Conservation (phyloP, 768 basidiomycete genomes). For the Panus rudis region DNA sequence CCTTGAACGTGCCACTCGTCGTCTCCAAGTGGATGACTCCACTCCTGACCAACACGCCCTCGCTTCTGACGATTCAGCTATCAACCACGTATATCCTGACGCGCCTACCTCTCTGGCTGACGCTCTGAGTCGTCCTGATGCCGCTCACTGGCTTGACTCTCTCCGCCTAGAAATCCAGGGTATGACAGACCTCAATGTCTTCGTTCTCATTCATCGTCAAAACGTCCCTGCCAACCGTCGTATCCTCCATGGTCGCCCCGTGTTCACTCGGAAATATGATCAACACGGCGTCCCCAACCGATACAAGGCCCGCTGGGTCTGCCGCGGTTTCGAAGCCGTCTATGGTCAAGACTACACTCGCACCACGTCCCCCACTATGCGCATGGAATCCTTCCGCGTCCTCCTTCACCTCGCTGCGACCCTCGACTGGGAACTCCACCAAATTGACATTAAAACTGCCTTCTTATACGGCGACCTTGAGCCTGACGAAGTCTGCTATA, state of each 20-base stretch:
- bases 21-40: no score
- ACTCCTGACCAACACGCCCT: no score
- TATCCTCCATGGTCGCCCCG: slow-evolving; percentile 24
- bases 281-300: slow-evolving; percentile 18
- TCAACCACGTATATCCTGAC: no score
- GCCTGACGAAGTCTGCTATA: slow-evolving; percentile 10
- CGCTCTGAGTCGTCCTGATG: slow-evolving; percentile 12
- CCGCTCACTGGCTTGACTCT: slow-evolving; percentile 2
- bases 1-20: no score
- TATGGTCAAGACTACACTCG: slow-evolving; percentile 28
- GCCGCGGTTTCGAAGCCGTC: slow-evolving; percentile 30
- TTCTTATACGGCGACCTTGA: slow-evolving; percentile 21
- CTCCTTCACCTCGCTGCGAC: slow-evolving; percentile 32
- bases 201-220: slow-evolving; percentile 10
- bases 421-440: slow-evolving; percentile 28
- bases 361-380: slow-evolving; percentile 19
- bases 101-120: slow-evolving; percentile 8
- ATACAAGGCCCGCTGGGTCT: slow-evolving; percentile 33
- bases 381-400: slow-evolving; percentile 7
- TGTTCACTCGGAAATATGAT: slow-evolving; percentile 27
- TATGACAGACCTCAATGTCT: slow-evolving; percentile 1
- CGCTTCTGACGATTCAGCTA: no score
- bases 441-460: slow-evolving; percentile 20
- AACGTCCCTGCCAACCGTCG: slow-evolving; percentile 16
- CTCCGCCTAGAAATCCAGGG: slow-evolving; percentile 1